Evolutionary conservation across 345 rosid genomes (phyloP), one percentile per base, ranked within the genome.

Genomic region (Triadica sebifera): DNA sequence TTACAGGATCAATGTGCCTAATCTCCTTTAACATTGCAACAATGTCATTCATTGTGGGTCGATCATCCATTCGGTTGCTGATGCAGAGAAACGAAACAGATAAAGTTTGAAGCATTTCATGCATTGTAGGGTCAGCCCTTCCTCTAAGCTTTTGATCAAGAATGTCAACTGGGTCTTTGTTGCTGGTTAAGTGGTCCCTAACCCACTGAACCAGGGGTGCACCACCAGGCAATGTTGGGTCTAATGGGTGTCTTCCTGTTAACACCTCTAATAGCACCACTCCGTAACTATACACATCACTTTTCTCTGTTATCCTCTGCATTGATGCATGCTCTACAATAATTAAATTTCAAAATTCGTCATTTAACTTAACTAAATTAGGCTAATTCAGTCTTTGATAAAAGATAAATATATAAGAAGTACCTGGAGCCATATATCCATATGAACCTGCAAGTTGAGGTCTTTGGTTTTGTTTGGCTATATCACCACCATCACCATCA

Each of bases 341-440:
- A 19, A 57, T 4, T 10, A 75, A 41, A 50, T 17, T 19, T 24
- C 70, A 50, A 16, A 65, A 63, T 67, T 64, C 55, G 50, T 16
- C 12, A 41, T 37, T 45, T 4, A 29, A 9, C 4, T 45, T 43
- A 24, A 46, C n/a, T 29, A 3, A 49, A 49, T 37, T 20, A 69
- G 60, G 15, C 20, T 12, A 59, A 53, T 4, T 7, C 12, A 29
- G 47, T 29, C 24, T 25, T 5, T n/a, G 58, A 15, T 29, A 34
- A 50, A 13, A 29, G 3, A 52, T 57, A 55, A 20, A 55, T 6
- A 19, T 6, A 55, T 4, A 13, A 22, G 67, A 56, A 7, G 25
- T 84, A 92, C 98, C 98, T 77, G 98, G 98, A 79, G 97, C 98
- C 97, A 94, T 94, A 80, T 94, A 94, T 68, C 98, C 98, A 46